Base-by-base conservation (phyloP, 345 rosid genomes). In the Euphorbia peplus region DNA sequence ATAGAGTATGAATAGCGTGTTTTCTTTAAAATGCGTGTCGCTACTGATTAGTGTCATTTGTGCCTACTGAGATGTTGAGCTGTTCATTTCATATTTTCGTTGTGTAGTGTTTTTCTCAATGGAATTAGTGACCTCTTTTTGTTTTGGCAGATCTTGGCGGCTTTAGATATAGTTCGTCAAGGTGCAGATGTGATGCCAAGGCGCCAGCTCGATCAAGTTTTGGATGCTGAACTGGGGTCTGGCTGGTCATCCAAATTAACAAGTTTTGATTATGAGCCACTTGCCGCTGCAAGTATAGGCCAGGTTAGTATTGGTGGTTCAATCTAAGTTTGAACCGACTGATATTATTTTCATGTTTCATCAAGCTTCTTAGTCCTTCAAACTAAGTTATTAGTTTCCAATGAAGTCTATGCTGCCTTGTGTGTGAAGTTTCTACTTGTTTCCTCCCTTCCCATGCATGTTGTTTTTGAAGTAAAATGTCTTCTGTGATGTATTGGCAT, bases 181-280 rank as follows among this genome's bases (percentile, higher is more conserved):
- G 98, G 99, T 69, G 99, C 99, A 25, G 99, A 95, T 83, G 96
- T 95, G 79, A 91, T 95, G 99, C 99, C 99, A 21, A 87, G 84
- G 75, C 85, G 83, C 75, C 99, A 95, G 72, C 97, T 95, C 13
- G 78, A 88, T 85, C 90, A 83, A 62, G 99, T 95, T 82, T 70
- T 95, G 84, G 88, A 82, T 68, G 80, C 88, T 67, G 99, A 91
- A 69, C 76, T 95, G 82, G 97, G 97, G 67, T n/a, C 84, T 30
- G 81, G 79, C 69, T 95, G 99, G 99, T 81, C 89, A 37, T 78
- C 88, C 15, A 91, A 86, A 66, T 73, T 95, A 81, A 76, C 78
- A 56, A 95, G 97, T 73, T 95, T 95, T 69, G 96, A 91, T 85
- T 95, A 91, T 80, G 98, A 95, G 64, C 98, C 99, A 52, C 28